Evolutionary conservation across 257 asterid species (phyloP), one percentile per base, ranked within the genome.

Genomic region (Thymus quinquecostatus): DNA sequence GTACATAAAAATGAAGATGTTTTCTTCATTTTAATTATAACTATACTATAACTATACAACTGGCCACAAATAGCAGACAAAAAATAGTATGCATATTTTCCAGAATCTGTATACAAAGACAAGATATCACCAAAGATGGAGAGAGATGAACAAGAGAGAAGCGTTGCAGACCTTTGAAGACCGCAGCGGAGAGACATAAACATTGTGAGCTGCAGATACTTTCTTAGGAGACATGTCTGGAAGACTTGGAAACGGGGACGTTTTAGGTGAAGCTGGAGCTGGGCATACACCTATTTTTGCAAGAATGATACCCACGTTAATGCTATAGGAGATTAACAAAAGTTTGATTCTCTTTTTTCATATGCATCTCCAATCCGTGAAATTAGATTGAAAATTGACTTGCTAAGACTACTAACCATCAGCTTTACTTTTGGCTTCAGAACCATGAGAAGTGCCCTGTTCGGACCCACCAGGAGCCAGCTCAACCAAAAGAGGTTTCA

Each of bases 141-240:
- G 48, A 14, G 54, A 29, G 53, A 49, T 50, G 14, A 56, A 48
- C 65, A 66, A 71, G 5, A 10, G 43, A 28, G 54, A 45, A 13
- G 61, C 53, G 41, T 12, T 12, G 41, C 72, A 60, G 81, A 88
- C 99, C 98, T 95, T 95, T 2, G 97, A 87, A 38, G 97, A 88
- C 68, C 96, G 87, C 77, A 95, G 75, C 1, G 98, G 99, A 62
- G 99, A 95, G 68, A 92, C 99, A 21, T 86, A 95, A 57, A 95
- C 97, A 62, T 95, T 95, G 78, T 92, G 99, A 21, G 86, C 82
- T 1, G 96, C 86, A 53, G 99, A 92, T 73, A 95, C 98, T 88
- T 95, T 95, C 92, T 90, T 92, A 0, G 98, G 99, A 10, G 99
- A 95, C 99, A 95, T 92, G 85, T 95, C 99, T 11, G 99, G 99